Conservation (phyloP, 2,329 filamentous ascomycete genomes). For the Beauveria pseudobassiana region DNA sequence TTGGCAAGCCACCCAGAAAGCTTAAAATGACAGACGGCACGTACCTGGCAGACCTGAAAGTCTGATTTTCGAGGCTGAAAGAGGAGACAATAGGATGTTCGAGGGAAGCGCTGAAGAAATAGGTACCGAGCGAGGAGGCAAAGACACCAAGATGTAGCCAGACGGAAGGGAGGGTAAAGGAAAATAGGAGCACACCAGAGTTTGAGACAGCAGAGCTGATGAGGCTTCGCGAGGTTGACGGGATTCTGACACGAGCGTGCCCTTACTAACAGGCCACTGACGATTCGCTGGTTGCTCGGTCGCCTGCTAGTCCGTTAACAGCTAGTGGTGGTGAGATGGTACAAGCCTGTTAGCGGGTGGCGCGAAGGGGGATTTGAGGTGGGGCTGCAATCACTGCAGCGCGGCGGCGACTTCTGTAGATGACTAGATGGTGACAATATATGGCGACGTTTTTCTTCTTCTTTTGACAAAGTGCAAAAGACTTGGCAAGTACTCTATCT, state of each 20-base stretch:
- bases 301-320: neutral
- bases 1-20: neutral
- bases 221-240: neutral
- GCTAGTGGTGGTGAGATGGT: neutral
- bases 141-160: neutral
- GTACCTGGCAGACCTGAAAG: neutral
- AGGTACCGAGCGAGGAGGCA: too few relatives aligned
- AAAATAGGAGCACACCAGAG: neutral
- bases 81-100: neutral
- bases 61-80: neutral
- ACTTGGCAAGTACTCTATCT: too few relatives aligned
- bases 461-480: too few relatives aligned
- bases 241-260: neutral
- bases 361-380: too few relatives aligned
- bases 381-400: too few relatives aligned
- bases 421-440: too few relatives aligned
- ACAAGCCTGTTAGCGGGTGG: neutral
- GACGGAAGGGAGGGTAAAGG: neutral
- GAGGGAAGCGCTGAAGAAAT: neutral
- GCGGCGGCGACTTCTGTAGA: too few relatives aligned
- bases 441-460: too few relatives aligned
- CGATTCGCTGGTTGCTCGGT: neutral
- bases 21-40: neutral
- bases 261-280: constrained; percentile 5
- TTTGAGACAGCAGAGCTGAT: neutral